Evolutionary conservation across 1,284 basidiomycete species (phyloP).

Genomic region (Moesziomyces parantarcticus): DNA sequence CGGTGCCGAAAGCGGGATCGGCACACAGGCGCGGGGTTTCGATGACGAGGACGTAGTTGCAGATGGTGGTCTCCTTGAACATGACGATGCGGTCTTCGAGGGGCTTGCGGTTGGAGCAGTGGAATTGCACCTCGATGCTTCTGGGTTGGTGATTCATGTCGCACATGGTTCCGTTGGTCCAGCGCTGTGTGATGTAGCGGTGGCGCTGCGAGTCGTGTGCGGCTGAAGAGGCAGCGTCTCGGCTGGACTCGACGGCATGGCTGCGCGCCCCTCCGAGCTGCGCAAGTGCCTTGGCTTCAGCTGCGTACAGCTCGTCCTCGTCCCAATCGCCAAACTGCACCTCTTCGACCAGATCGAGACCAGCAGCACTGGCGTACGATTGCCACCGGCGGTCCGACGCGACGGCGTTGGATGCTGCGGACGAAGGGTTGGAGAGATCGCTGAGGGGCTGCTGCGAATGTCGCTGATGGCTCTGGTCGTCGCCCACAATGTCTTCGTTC

Average conservation of each 20-base stretch:
- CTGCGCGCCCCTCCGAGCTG: conserved; percentile 4
- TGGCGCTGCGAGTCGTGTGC: conserved; percentile 25
- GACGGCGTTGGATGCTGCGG: conserved; percentile 1
- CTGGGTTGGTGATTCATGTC: conserved; percentile 56
- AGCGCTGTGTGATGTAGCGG: conserved; percentile 56
- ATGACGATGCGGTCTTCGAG: conserved; percentile 53
- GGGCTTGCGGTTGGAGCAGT: conserved; percentile 45
- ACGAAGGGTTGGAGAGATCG: neutral
- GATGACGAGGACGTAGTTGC: conserved; percentile 59
- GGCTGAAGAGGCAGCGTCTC: neutral
- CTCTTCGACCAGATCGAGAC: conserved; percentile 58
- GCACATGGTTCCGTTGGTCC: conserved; percentile 61
- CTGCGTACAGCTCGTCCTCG: conserved; percentile 44
- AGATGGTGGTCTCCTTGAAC: conserved; percentile 63
- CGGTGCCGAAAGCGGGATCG: conserved; percentile 40
- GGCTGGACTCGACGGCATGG: conserved; percentile 2
- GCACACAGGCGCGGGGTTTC: conserved; percentile 47
- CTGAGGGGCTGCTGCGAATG: conserved; percentile 17
- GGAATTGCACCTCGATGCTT: conserved; percentile 58
- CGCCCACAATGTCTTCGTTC: conserved; percentile 40
- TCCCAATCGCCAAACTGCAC: conserved; percentile 58
- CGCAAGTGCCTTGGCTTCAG: conserved; percentile 29
- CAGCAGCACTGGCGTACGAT: conserved; percentile 20
- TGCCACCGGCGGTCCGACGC: conserved; percentile 11
- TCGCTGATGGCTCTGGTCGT: conserved; percentile 22